phyloP scores from a whole-genome alignment of 371 early-diverging fungal species.

The Apophysomyces variabilis region DNA sequence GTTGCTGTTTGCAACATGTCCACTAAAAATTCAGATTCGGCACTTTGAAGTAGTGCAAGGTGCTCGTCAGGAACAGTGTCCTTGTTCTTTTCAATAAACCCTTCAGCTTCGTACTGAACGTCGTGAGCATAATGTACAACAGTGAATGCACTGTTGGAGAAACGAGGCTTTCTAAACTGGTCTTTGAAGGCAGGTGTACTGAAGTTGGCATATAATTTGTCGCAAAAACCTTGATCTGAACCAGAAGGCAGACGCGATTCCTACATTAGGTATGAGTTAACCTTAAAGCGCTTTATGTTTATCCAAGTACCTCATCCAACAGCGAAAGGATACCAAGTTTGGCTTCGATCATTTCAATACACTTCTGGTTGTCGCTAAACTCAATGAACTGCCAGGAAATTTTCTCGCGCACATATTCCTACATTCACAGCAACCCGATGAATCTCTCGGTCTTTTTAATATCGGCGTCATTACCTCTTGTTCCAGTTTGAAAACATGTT shows the following conservation, averaged over 20 bases:
- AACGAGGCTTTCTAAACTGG: conserved; percentile 91
- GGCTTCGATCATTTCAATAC: conserved; percentile 98
- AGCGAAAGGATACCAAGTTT: conserved; percentile 93
- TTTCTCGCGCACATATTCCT: conserved; percentile 90
- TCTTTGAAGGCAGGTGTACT: conserved; percentile 67
- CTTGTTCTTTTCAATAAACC: conserved; percentile 99
- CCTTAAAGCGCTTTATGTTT: conserved; percentile 33
- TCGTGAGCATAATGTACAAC: conserved; percentile 92
- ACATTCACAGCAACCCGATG: not conserved
- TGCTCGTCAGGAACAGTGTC: conserved; percentile 97
- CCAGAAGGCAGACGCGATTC: conserved; percentile 93
- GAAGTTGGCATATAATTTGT: conserved; percentile 85
- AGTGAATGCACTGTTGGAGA: conserved; percentile 81
- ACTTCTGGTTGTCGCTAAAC: conserved; percentile 99
- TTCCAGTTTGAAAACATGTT: conserved; percentile 82
- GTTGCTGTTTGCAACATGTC: conserved; percentile 71
- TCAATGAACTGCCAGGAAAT: conserved; percentile 93
- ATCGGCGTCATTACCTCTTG: conserved; percentile 84
- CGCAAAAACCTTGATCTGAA: conserved; percentile 80
- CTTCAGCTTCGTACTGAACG: conserved; percentile 90
- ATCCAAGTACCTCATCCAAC: conserved; percentile 86
- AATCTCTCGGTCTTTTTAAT: conserved; percentile 65
- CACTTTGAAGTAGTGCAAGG: conserved; percentile 68
- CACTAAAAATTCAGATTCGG: conserved; percentile 75
- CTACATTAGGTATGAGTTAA: conserved; percentile 11